phyloP scores from a whole-genome alignment of 2,329 filamentous ascomycete genomes.

The Ceratocystis destructans region DNA sequence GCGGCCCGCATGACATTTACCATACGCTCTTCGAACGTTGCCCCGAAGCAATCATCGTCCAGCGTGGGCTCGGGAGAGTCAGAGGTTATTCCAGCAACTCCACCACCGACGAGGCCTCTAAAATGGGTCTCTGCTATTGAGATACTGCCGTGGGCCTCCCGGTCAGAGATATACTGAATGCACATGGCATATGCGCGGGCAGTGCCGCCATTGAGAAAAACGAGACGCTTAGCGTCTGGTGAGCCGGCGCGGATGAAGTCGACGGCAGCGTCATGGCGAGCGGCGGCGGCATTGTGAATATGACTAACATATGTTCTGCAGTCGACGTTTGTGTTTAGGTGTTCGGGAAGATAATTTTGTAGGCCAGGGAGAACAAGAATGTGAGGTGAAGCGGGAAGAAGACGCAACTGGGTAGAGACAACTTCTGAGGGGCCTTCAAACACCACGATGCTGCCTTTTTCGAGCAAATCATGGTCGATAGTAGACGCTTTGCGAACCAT shows the following conservation, averaged over 20 bases:
- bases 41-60: constrained; percentile 17
- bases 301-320: constrained; percentile 31
- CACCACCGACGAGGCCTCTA: constrained; percentile 36
- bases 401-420: constrained; percentile 44
- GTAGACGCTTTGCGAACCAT: constrained; percentile 30
- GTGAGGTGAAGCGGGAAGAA: constrained; percentile 45
- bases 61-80: constrained; percentile 11
- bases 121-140: constrained; percentile 39
- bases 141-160: constrained; percentile 37
- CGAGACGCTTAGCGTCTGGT: constrained; percentile 37
- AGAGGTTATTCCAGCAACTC: constrained; percentile 28
- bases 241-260: constrained; percentile 38
- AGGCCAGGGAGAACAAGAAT: constrained; percentile 43
- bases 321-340: constrained; percentile 24
- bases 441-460: constrained; percentile 41
- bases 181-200: constrained; percentile 41
- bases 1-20: constrained; percentile 45
- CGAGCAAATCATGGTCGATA: constrained; percentile 13
- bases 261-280: constrained; percentile 36
- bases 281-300: constrained; percentile 37
- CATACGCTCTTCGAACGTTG: constrained; percentile 33
- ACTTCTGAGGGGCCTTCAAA: constrained; percentile 44
- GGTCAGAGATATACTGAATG: constrained; percentile 39
- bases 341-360: constrained; percentile 33
- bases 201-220: constrained; percentile 48